Evolutionary conservation across 257 asterid genomes (phyloP).

Genomic region (Salvia splendens): DNA sequence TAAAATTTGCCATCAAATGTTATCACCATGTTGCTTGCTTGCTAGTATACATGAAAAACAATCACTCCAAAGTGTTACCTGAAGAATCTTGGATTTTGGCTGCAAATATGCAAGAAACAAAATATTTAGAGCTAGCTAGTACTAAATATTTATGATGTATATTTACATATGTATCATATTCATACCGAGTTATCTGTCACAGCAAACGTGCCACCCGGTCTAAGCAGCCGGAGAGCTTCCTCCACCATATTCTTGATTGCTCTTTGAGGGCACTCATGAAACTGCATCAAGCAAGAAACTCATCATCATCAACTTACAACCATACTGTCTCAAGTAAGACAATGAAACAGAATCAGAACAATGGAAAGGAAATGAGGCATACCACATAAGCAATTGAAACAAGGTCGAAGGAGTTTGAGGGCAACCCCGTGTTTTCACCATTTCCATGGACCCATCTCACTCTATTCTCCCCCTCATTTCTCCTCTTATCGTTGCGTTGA

Average conservation of each 20-base stretch:
- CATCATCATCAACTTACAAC: not conserved
- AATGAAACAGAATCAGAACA: not conserved
- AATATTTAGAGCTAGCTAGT: conserved; percentile 13
- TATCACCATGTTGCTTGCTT: too few relatives aligned
- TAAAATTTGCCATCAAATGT: not conserved
- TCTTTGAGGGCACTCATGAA: conserved; percentile 92
- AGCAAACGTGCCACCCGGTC: conserved; percentile 93
- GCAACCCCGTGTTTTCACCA: conserved; percentile 88
- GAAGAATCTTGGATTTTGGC: conserved; percentile 98
- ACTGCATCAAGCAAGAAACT: conserved; percentile 46
- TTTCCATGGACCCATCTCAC: conserved; percentile 79
- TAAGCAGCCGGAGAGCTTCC: conserved; percentile 79
- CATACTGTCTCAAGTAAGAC: not conserved
- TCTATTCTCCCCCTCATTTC: conserved; percentile 42
- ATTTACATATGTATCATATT: conserved; percentile 38
- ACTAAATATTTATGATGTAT: not conserved
- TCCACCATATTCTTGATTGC: conserved; percentile 71
- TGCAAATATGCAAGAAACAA: conserved; percentile 44
- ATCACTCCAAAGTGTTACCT: conserved; percentile 43
- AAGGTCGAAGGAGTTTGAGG: conserved; percentile 78
- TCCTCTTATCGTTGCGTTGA: conserved; percentile 64
- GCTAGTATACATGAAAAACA: too few relatives aligned
- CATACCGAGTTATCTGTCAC: conserved; percentile 84
- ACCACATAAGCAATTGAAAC: conserved; percentile 92
- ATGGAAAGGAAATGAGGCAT: conserved; percentile 31